Conservation (phyloP, 768 basidiomycete species). For the Mycena albidolilacea region DNA sequence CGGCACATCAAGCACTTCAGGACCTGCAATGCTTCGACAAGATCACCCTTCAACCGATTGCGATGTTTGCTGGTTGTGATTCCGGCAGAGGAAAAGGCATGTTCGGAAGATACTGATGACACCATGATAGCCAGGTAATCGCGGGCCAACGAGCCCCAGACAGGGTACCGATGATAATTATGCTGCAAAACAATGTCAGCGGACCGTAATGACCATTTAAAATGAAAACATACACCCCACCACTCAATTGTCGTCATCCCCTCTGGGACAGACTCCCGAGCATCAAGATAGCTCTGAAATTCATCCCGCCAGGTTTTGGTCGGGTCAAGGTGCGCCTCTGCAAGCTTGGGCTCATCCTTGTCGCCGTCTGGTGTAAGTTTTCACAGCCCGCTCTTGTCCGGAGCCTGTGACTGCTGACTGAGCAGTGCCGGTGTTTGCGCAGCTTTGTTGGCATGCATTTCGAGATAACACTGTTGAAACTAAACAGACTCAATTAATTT, state of each 20-base stretch:
- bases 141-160: neutral
- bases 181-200: neutral
- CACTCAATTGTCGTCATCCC: constrained; percentile 3
- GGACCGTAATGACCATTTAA: neutral
- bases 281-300: neutral
- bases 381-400: neutral
- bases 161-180: neutral
- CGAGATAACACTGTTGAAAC: neutral
- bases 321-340: neutral
- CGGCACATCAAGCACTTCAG: neutral
- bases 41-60: neutral
- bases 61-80: neutral
- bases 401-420: too few species aligned
- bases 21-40: neutral
- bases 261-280: neutral
- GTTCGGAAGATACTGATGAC: neutral
- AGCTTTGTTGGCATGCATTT: neutral
- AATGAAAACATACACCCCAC: constrained; percentile 1
- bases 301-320: neutral
- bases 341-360: neutral
- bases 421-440: too few species aligned
- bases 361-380: neutral
- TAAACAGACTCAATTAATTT: neutral
- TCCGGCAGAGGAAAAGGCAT: neutral
- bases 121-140: neutral